phyloP scores from a whole-genome alignment of 164 flowering plant genomes.

The Berberis thunbergii region DNA sequence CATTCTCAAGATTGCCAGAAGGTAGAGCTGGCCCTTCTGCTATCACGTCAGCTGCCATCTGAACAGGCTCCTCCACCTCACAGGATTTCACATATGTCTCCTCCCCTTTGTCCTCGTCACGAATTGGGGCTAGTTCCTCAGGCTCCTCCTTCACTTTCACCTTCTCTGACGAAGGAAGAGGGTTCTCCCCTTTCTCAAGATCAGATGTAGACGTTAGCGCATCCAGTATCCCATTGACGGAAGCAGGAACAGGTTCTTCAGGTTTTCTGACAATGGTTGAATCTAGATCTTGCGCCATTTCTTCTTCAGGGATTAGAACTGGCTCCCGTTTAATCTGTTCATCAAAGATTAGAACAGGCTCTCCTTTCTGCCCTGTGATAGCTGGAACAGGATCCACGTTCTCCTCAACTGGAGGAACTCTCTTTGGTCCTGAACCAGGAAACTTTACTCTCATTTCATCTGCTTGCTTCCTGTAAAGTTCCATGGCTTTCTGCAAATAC shows the following conservation, averaged over 20 bases:
- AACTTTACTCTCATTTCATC: slow-evolving; percentile 12
- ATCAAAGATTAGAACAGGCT: slow-evolving; percentile 2
- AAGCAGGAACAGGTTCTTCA: slow-evolving; percentile 4
- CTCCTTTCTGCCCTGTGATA: background rate
- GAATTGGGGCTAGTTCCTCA: background rate
- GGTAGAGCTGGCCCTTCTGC: background rate
- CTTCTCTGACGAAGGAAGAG: background rate
- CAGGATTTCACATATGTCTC: background rate
- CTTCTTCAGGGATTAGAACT: no score
- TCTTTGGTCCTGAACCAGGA: slow-evolving; percentile 6
- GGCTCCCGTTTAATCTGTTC: background rate
- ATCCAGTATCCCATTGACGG: background rate
- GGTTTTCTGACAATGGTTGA: background rate
- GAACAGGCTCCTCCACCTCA: background rate
- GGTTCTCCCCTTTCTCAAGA: slow-evolving; percentile 4
- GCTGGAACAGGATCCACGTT: background rate
- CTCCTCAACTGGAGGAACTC: slow-evolving; percentile 3
- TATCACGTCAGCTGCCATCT: background rate
- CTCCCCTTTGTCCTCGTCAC: background rate
- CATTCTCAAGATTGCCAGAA: background rate
- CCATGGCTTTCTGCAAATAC: slow-evolving; percentile 56
- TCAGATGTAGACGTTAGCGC: slow-evolving; percentile 2
- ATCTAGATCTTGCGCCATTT: background rate
- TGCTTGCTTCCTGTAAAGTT: slow-evolving; percentile 52
- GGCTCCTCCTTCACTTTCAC: background rate